Percentiles rank a stretch among this genome's conserved stretches.
These are phyloP conservation scores for Cryptococcus sp. DNA, from an alignment of 1,284 basidiomycete species.

Conservation along the genomic window DNA sequence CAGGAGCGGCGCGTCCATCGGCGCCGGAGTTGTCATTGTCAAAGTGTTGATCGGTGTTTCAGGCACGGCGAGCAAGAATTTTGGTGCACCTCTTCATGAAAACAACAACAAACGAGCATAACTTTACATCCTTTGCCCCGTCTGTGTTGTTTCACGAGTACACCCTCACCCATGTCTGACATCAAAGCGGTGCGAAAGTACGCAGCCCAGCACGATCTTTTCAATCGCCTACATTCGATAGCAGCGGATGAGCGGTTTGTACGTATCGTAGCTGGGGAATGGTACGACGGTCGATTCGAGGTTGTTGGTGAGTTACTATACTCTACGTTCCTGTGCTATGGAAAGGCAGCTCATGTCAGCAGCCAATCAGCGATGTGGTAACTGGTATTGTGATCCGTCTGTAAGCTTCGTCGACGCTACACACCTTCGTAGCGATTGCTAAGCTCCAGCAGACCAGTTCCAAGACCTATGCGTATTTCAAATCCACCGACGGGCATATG, in stretches of 20 bases:
- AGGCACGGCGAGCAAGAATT: too few species aligned
- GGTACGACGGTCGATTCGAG: constrained; percentile 41
- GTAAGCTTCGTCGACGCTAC: constrained; percentile 39
- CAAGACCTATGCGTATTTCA: constrained; percentile 74
- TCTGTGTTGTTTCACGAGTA: too few species aligned
- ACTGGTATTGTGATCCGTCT: constrained; percentile 83
- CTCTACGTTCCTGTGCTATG: background rate
- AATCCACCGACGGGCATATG: constrained; percentile 93
- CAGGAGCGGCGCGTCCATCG: too few species aligned
- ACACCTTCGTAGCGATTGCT: constrained; percentile 5
- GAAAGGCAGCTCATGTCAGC: constrained; percentile 2
- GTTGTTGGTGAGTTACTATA: constrained; percentile 38
- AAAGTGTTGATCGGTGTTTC: too few species aligned
- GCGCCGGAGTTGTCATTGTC: too few species aligned
- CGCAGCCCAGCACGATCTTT: constrained; percentile 61
- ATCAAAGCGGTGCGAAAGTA: constrained; percentile 41
- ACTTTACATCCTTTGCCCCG: too few species aligned
- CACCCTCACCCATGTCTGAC: too few species aligned
- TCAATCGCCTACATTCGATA: constrained; percentile 84
- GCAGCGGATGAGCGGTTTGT: constrained; percentile 74
- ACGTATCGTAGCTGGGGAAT: constrained; percentile 60
- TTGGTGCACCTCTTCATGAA: too few species aligned
- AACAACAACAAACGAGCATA: too few species aligned
- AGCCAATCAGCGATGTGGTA: constrained; percentile 92
- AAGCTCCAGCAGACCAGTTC: too few species aligned